Base-by-base conservation (phyloP, 305 asterid genomes). In the Fraxinus latifolia region DNA sequence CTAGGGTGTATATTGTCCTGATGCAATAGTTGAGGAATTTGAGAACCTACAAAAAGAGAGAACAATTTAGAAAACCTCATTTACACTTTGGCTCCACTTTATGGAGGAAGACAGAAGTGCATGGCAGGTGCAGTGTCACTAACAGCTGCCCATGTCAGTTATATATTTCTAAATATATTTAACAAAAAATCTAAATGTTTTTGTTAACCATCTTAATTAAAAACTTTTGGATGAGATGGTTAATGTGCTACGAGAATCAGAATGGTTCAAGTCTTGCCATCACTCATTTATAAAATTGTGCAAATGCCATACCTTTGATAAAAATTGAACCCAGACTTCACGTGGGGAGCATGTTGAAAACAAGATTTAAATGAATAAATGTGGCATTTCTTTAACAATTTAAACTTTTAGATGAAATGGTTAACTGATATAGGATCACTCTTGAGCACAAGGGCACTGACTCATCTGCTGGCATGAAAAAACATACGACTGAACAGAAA, bases 41-140 rank as follows among this genome's bases (percentile, higher is more conserved):
- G 93, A 80, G 94, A 89, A 83, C 99, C 97, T 93, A 84, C 82
- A 78, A 42, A 84, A 85, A 71, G 60, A 73, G 71, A 83, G 29
- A 65, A 83, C 14, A 78, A 82, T 29, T 79, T 60, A 7, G 81
- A 73, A 17, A 77, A 72, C 80, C 25, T 33, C 78, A 32, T 71
- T 14, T 32, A 71, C 27, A 71, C 53, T 32, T 23, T n/a, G 74
- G 44, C 74, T 58, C 32, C 17, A 19, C 27, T 58, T 58, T 71
- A 7, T 71, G 25, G 76, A 33, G 44, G 74, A 8, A 33, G 44
- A 71, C 44, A 71, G 31, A 31, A 32, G 47, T n/a, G 44, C 37
- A 71, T n/a, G 23, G 76, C 44, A 14, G 32, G 76, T 70, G 42
- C 23, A 32, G 76, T 15, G 76, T 70, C 76, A 70, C 25, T 70